phyloP scores from a whole-genome alignment of 1,284 basidiomycete genomes.

The Mycena citricolor region DNA sequence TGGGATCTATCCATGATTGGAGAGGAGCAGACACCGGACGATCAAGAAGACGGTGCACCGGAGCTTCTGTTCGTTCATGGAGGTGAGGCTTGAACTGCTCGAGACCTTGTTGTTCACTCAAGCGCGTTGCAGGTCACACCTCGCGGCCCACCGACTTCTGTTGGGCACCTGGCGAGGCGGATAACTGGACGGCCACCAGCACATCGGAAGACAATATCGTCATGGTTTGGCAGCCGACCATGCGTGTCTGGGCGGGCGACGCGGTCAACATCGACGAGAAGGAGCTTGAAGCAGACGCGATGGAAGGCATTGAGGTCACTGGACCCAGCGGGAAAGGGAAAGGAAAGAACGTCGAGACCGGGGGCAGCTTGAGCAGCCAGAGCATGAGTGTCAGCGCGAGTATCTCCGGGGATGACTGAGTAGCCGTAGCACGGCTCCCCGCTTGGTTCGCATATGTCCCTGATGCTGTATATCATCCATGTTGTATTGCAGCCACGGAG shows the following conservation, averaged over 20 bases:
- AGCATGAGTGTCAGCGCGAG: constrained; percentile 56
- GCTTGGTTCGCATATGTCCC: background rate
- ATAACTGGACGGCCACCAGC: constrained; percentile 77
- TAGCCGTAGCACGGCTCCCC: background rate
- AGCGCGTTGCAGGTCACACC: constrained; percentile 61
- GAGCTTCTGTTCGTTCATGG: constrained; percentile 93
- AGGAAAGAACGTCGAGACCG: constrained; percentile 26
- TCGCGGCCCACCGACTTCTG: constrained; percentile 80
- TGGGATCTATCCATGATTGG: constrained; percentile 97
- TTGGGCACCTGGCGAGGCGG: constrained; percentile 76
- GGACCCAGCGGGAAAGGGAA: constrained; percentile 31
- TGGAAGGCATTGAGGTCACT: constrained; percentile 68
- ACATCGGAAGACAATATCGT: constrained; percentile 86
- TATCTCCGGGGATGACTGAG: constrained; percentile 34
- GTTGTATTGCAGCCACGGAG: constrained; percentile 11
- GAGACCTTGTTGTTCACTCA: constrained; percentile 5
- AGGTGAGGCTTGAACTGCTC: constrained; percentile 44
- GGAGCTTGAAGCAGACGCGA: constrained; percentile 73
- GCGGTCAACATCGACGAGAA: constrained; percentile 75
- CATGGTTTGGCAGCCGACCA: constrained; percentile 88
- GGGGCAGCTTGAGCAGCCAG: constrained; percentile 43
- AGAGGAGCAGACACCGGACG: constrained; percentile 95
- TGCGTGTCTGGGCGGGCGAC: constrained; percentile 84
- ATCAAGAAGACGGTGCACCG: constrained; percentile 96
- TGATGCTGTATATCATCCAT: constrained; percentile 2